Conservation (phyloP, 345 rosid genomes). For the Bretschneidera sinensis region DNA sequence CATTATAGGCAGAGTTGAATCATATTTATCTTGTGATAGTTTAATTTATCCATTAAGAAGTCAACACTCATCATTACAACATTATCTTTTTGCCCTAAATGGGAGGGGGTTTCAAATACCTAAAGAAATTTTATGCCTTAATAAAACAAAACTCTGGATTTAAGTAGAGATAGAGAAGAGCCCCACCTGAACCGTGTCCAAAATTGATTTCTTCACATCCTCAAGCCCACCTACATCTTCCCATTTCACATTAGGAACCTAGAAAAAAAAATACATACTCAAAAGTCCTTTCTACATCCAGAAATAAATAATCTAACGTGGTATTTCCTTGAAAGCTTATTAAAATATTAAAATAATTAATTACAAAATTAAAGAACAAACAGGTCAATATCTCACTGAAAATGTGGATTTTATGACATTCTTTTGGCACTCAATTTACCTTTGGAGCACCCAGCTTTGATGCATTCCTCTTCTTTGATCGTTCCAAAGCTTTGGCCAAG, state of each 20-base stretch:
- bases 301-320: slow-evolving; percentile 2
- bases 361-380: not conserved
- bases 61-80: too few species aligned
- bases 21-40: too few species aligned
- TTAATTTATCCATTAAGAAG: too few species aligned
- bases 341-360: not conserved
- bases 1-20: too few species aligned
- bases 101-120: too few species aligned
- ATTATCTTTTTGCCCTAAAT: too few species aligned
- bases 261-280: slow-evolving; percentile 13
- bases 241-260: slow-evolving; percentile 97
- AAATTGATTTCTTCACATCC: slow-evolving; percentile 86
- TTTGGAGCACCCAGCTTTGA: slow-evolving; percentile 95
- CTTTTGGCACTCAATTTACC: slow-evolving; percentile 29
- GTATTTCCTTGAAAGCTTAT: not conserved
- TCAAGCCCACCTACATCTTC: slow-evolving; percentile 98
- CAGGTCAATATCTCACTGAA: too few species aligned
- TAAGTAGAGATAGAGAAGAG: slow-evolving; percentile 7
- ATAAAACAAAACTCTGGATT: too few species aligned
- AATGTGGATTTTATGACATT: not conserved
- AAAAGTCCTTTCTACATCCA: slow-evolving; percentile 9
- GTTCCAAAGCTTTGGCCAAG: slow-evolving; percentile 65
- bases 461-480: slow-evolving; percentile 92
- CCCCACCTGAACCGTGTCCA: slow-evolving; percentile 87
- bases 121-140: not conserved